Percentiles rank a stretch among this genome's conserved stretches.
phyloP scores from a whole-genome alignment of 192 early-diverging fungal species.

The Coemansia sp. region DNA sequence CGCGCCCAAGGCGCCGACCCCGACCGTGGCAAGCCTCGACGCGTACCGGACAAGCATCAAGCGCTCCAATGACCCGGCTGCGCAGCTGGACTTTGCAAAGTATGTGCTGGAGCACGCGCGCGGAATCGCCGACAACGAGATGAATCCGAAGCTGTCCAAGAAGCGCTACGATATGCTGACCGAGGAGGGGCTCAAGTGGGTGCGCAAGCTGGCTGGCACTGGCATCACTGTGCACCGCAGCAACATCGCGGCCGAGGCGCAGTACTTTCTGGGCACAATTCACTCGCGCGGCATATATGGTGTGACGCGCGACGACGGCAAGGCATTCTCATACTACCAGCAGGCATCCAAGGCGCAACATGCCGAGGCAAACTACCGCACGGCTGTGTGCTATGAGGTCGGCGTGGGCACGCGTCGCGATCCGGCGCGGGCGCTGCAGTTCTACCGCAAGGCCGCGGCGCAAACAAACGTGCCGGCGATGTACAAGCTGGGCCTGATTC shows the following conservation, averaged over 20 bases:
- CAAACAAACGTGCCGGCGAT: conserved; percentile 91
- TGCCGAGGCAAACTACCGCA: conserved; percentile 88
- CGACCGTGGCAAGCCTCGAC: conserved; percentile 42
- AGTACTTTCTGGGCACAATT: conserved; percentile 88
- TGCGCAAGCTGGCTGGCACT: conserved; percentile 78
- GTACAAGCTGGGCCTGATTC: conserved; percentile 95
- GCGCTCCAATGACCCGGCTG: conserved; percentile 63
- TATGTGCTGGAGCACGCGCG: conserved; percentile 79
- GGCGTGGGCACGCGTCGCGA: conserved; percentile 92
- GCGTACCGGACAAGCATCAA: conserved; percentile 49
- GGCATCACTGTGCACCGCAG: conserved; percentile 64
- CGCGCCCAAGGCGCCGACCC: conserved; percentile 31
- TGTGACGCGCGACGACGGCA: conserved; percentile 76
- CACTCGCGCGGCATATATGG: conserved; percentile 85
- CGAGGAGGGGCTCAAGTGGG: conserved; percentile 78
- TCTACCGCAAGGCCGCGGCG: conserved; percentile 89
- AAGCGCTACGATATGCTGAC: conserved; percentile 72
- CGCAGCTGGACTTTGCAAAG: conserved; percentile 84
- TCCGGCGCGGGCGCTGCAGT: conserved; percentile 76
- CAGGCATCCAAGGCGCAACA: conserved; percentile 93
- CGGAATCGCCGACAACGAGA: conserved; percentile 61
- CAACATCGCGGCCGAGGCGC: conserved; percentile 79
- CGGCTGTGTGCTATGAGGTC: conserved; percentile 94
- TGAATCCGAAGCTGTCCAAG: conserved; percentile 64
- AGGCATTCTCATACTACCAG: conserved; percentile 87